These are phyloP conservation scores for Aphelidium insulamus DNA, from an alignment of 371 early-diverging fungal species.

Conservation along the genomic window DNA sequence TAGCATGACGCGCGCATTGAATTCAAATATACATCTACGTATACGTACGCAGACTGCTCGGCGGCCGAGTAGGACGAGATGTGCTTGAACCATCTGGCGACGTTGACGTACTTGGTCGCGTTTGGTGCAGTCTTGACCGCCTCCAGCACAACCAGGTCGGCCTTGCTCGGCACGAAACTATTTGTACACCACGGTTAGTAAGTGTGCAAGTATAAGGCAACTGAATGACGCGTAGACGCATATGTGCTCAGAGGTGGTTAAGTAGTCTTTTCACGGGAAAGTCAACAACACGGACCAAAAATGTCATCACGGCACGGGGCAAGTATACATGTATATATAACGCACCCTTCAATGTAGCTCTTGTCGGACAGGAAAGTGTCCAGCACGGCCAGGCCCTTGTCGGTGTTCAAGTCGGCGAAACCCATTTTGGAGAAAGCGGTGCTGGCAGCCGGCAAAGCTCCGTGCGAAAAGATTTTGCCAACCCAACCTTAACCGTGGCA, in stretches of 20 bases:
- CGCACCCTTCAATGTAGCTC: slow-evolving; percentile 8
- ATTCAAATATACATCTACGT: too few species aligned
- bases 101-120: slow-evolving; percentile 55
- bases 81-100: slow-evolving; percentile 88
- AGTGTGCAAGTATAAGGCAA: not conserved
- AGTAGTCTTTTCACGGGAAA: not conserved
- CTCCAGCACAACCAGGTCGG: slow-evolving; percentile 67
- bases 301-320: not conserved
- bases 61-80: slow-evolving; percentile 38
- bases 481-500: too few species aligned
- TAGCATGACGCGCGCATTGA: slow-evolving; percentile 3
- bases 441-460: too few species aligned
- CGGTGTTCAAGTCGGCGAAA: slow-evolving; percentile 5
- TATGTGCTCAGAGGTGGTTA: not conserved
- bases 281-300: not conserved
- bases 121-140: slow-evolving; percentile 47
- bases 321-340: too few species aligned
- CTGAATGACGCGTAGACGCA: not conserved
- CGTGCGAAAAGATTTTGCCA: too few species aligned
- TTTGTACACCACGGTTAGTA: not conserved
- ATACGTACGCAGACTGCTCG: too few species aligned
- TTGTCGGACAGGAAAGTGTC: slow-evolving; percentile 7
- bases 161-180: slow-evolving; percentile 51
- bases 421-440: slow-evolving; percentile 5
- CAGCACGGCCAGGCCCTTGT: slow-evolving; percentile 6